These are phyloP conservation scores for Rhizopus sp. DNA, from an alignment of 371 early-diverging fungal species.

Conservation along the genomic window DNA sequence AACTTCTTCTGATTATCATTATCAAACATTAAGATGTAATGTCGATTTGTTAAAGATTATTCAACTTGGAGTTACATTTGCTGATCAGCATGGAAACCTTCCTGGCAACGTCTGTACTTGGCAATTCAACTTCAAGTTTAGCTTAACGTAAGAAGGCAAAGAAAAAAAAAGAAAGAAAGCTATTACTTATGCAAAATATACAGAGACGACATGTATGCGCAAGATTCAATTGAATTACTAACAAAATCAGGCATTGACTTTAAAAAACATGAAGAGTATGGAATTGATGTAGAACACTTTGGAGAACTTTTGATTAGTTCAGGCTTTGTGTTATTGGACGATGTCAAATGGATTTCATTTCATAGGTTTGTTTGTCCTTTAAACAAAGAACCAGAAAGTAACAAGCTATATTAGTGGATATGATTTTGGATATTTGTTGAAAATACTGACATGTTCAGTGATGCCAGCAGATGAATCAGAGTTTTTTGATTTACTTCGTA, in stretches of 20 bases:
- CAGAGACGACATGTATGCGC: conserved; percentile 98
- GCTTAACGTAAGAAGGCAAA: conserved; percentile 61
- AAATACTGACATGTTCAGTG: conserved; percentile 90
- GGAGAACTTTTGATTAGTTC: conserved; percentile 97
- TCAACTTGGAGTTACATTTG: conserved; percentile 98
- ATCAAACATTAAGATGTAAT: conserved; percentile 98
- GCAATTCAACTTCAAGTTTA: conserved; percentile 99
- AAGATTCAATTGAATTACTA: conserved; percentile 98
- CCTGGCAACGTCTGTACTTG: conserved; percentile 95
- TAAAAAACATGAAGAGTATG: conserved; percentile 93
- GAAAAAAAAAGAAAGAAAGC: background rate
- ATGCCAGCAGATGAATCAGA: conserved; percentile 93
- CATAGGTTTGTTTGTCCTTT: conserved; percentile 73
- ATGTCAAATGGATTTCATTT: conserved; percentile 98
- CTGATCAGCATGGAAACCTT: conserved; percentile 91
- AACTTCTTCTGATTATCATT: conserved; percentile 96
- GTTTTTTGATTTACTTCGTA: conserved; percentile 93
- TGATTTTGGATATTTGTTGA: conserved; percentile 99
- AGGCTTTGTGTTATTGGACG: conserved; percentile 92
- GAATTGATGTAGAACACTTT: conserved; percentile 98
- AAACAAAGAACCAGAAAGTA: background rate
- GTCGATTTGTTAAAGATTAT: conserved; percentile 99
- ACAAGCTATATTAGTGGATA: conserved; percentile 74
- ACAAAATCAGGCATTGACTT: conserved; percentile 99
- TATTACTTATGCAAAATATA: background rate